Evolutionary conservation across 441 rosid species (phyloP).

Genomic region (Isatis lusitanica): DNA sequence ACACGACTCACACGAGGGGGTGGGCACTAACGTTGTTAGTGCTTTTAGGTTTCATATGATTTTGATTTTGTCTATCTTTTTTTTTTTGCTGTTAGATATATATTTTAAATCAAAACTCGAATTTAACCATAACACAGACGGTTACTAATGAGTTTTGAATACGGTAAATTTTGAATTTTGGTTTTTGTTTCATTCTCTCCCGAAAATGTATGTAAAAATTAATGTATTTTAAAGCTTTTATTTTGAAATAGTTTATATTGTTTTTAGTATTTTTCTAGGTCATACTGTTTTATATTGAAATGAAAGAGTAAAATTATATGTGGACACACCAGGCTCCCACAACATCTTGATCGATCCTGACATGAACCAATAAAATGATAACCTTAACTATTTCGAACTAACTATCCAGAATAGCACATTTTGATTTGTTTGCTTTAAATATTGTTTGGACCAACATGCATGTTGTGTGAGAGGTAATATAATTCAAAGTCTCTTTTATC

Average conservation of each 20-base stretch:
- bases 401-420: background rate
- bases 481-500: background rate
- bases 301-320: background rate
- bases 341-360: background rate
- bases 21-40: background rate
- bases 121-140: background rate
- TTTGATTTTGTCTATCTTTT: background rate
- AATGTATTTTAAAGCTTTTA: background rate
- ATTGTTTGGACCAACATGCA: slow-evolving; percentile 11
- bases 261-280: background rate
- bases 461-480: background rate
- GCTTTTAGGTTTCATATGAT: background rate
- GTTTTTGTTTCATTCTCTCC: background rate
- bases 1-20: no score
- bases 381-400: background rate
- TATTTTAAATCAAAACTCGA: background rate
- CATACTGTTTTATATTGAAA: background rate
- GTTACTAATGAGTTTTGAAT: no score
- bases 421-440: background rate
- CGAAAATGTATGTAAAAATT: background rate
- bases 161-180: background rate
- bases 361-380: background rate
- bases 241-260: background rate
- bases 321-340: background rate
- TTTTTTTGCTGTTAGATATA: background rate